A percentile compares a stretch with the other conserved stretches of the same genome.
These are phyloP conservation scores for Retiboletus flavoniger DNA, from an alignment of 1,284 basidiomycete genomes.

Conservation along the genomic window DNA sequence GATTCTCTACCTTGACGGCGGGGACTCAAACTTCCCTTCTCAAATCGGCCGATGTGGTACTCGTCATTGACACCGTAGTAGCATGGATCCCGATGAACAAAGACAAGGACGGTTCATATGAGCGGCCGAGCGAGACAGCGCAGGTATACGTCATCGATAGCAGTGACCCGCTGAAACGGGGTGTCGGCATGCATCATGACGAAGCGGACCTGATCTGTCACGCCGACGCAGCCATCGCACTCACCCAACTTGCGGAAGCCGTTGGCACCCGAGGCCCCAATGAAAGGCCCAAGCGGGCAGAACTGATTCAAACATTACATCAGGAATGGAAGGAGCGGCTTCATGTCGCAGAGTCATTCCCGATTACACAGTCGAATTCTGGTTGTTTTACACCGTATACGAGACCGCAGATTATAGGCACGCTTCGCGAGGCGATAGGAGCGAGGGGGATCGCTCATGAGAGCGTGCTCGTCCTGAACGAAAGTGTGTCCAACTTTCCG, in stretches of 20 bases:
- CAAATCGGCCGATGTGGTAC: constrained; percentile 55
- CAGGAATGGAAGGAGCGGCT: constrained; percentile 28
- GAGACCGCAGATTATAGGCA: constrained; percentile 48
- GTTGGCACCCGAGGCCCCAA: constrained; percentile 22
- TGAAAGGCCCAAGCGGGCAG: constrained; percentile 1
- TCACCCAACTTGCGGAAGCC: constrained; percentile 48
- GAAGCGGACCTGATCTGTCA: constrained; percentile 57
- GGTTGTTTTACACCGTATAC: constrained; percentile 35
- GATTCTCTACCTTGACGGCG: constrained; percentile 45
- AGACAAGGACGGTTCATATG: constrained; percentile 31
- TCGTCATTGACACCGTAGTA: constrained; percentile 62
- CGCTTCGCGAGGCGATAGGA: constrained; percentile 46
- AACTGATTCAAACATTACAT: constrained; percentile 22
- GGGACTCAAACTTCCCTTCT: constrained; percentile 48
- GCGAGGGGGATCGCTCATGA: constrained; percentile 25
- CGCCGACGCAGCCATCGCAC: constrained; percentile 53
- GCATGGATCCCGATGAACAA: constrained; percentile 62
- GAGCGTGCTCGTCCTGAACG: constrained; percentile 55
- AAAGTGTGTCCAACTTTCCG: constrained; percentile 58
- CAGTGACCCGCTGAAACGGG: constrained; percentile 58
- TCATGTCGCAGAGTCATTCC: constrained; percentile 23
- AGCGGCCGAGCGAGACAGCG: constrained; percentile 41
- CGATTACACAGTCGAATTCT: constrained; percentile 3
- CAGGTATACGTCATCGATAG: constrained; percentile 61
- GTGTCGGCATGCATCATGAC: constrained; percentile 53